These are phyloP conservation scores for Beauveria caledonica DNA, from an alignment of 2,329 filamentous ascomycete genomes.

Conservation along the genomic window DNA sequence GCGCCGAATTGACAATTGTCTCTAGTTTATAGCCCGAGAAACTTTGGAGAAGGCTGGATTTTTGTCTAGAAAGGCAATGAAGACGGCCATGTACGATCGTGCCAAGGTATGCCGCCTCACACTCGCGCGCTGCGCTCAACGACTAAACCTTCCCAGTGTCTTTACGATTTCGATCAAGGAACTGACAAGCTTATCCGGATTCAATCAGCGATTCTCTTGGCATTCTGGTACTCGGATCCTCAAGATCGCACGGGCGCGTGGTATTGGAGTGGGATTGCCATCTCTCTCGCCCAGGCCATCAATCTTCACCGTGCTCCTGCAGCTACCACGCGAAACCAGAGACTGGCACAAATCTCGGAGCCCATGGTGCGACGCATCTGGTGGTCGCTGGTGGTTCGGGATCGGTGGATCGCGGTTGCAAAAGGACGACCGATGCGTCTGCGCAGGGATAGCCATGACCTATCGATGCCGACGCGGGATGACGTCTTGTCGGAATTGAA, in stretches of 20 bases:
- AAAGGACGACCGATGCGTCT: slow-evolving; percentile 9
- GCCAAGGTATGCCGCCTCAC: not conserved
- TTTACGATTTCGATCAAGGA: not conserved
- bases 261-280: slow-evolving; percentile 3
- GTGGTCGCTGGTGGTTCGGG: slow-evolving; percentile 2
- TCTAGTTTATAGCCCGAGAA: not conserved
- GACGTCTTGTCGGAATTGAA: not conserved
- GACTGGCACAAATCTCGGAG: not conserved
- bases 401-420: slow-evolving; percentile 5
- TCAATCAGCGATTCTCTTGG: not conserved
- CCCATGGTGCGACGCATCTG: not conserved
- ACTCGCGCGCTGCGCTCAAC: not conserved
- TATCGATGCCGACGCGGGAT: not conserved
- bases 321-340: not conserved
- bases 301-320: not conserved
- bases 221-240: slow-evolving; percentile 1
- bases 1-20: not conserved
- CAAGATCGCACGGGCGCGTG: slow-evolving; percentile 1
- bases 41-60: not conserved
- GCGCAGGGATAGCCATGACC: slow-evolving; percentile 3
- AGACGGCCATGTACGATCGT: slow-evolving; percentile 6
- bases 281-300: not conserved
- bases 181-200: not conserved
- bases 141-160: not conserved
- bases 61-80: slow-evolving; percentile 2